Percentiles rank a stretch among this genome's conserved stretches.
phyloP scores from a whole-genome alignment of 768 basidiomycete species.

The Polyporus arcularius region DNA sequence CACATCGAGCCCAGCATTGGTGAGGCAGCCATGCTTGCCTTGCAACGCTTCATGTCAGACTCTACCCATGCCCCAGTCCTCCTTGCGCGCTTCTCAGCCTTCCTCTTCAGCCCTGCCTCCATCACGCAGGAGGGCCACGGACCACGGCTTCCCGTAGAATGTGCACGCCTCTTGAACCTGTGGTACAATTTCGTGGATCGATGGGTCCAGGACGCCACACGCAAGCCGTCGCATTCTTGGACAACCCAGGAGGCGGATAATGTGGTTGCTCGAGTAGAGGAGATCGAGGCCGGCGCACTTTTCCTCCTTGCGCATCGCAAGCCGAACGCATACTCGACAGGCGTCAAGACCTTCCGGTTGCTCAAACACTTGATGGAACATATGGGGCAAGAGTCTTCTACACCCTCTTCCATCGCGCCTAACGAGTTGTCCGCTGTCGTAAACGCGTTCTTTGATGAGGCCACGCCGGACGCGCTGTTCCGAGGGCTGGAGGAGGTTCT shows the following conservation, averaged over 20 bases:
- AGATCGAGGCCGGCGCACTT: constrained; percentile 71
- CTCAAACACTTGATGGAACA: constrained; percentile 52
- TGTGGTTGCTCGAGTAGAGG: constrained; percentile 49
- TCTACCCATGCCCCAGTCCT: constrained; percentile 54
- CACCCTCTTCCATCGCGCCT: constrained; percentile 28
- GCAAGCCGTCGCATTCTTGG: constrained; percentile 39
- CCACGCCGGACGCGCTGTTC: constrained; percentile 48
- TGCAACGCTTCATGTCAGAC: constrained; percentile 75
- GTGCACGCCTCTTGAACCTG: constrained; percentile 61
- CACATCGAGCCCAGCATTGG: constrained; percentile 80
- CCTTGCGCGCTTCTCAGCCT: constrained; percentile 63
- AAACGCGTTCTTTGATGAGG: constrained; percentile 55
- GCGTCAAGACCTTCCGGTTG: constrained; percentile 63
- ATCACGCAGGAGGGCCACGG: constrained; percentile 67
- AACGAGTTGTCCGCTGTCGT: constrained; percentile 43
- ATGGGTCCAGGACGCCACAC: constrained; percentile 58
- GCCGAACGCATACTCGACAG: constrained; percentile 53
- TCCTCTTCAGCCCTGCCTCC: constrained; percentile 70
- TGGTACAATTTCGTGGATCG: constrained; percentile 75
- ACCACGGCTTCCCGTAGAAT: constrained; percentile 65
- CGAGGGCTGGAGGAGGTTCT: constrained; percentile 68
- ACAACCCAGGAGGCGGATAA: constrained; percentile 43
- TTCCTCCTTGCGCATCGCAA: constrained; percentile 70
- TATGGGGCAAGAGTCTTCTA: constrained; percentile 37
- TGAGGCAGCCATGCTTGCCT: constrained; percentile 64